Percentiles rank a stretch among this genome's conserved stretches.
These are phyloP conservation scores for Ceratocystis ficicola DNA, from an alignment of 2,329 filamentous ascomycete species.

Conservation along the genomic window DNA sequence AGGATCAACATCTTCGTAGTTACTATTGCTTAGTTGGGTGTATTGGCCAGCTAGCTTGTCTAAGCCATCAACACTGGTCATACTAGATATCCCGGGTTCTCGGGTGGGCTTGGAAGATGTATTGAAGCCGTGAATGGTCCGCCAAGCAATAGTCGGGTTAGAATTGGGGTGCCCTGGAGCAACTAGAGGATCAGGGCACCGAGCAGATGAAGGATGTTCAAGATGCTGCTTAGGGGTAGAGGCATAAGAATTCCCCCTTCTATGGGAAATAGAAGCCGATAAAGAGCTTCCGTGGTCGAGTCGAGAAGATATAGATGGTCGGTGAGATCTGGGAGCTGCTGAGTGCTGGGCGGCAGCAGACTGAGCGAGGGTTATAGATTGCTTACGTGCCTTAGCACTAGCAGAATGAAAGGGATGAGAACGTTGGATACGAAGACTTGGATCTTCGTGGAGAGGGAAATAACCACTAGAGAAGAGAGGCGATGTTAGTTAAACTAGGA, in stretches of 20 bases:
- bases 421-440: conserved; percentile 35
- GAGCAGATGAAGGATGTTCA: conserved; percentile 8
- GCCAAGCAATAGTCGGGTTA: conserved; percentile 16
- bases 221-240: neutral
- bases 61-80: conserved; percentile 2
- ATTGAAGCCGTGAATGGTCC: conserved; percentile 18
- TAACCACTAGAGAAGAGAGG: conserved; percentile 37
- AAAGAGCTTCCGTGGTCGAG: conserved; percentile 12
- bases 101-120: neutral
- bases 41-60: neutral
- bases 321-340: neutral
- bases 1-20: conserved; percentile 19
- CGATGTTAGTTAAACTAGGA: conserved; percentile 11
- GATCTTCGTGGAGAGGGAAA: conserved; percentile 49
- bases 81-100: conserved; percentile 10
- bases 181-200: neutral
- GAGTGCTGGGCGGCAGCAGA: conserved; percentile 15
- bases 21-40: neutral
- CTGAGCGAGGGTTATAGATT: conserved; percentile 21
- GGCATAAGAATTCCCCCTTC: neutral
- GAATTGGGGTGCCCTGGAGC: neutral
- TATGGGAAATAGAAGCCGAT: conserved; percentile 10
- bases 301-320: neutral
- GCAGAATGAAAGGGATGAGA: conserved; percentile 39
- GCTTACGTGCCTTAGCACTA: conserved; percentile 19